Evolutionary conservation across 169 alveolate genomes (phyloP).

Genomic region (Cryptosporidium muris): DNA sequence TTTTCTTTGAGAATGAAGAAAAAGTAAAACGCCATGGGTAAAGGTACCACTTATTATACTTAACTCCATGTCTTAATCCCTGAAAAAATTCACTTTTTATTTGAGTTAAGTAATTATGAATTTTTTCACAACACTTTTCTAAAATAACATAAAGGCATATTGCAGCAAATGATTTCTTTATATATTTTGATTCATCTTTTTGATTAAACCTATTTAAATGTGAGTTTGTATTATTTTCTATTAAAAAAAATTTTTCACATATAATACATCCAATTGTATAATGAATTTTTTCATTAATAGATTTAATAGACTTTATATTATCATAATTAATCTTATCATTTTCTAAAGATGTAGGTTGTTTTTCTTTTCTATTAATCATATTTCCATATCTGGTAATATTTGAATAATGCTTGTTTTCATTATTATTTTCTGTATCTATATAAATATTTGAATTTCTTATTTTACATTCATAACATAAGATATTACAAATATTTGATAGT

Average conservation of each 20-base stretch:
- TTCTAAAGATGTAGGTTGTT: no score
- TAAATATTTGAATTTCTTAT: no score
- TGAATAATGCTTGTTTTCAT: no score
- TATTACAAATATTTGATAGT: no score
- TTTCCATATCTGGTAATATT: no score
- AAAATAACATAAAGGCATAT: constrained; percentile 18
- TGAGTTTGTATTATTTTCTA: constrained; percentile 4
- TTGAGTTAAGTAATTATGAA: constrained; percentile 1
- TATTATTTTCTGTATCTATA: no score
- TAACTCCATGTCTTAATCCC: constrained; percentile 19
- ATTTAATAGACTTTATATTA: neutral
- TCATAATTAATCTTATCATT: no score
- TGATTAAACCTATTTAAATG: neutral
- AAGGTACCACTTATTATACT: constrained; percentile 53
- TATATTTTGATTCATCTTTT: no score
- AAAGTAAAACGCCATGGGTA: constrained; percentile 69
- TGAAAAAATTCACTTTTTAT: constrained; percentile 19
- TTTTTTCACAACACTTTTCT: constrained; percentile 17
- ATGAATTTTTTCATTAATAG: neutral
- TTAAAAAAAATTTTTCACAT: neutral
- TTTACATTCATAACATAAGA: no score
- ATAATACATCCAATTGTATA: neutral
- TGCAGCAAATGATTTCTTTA: constrained; percentile 31
- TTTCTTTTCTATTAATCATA: no score
- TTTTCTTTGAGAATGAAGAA: constrained; percentile 43